Evolutionary conservation across 2,329 filamentous ascomycete species (phyloP).

Genomic region (Penicillium sp.): DNA sequence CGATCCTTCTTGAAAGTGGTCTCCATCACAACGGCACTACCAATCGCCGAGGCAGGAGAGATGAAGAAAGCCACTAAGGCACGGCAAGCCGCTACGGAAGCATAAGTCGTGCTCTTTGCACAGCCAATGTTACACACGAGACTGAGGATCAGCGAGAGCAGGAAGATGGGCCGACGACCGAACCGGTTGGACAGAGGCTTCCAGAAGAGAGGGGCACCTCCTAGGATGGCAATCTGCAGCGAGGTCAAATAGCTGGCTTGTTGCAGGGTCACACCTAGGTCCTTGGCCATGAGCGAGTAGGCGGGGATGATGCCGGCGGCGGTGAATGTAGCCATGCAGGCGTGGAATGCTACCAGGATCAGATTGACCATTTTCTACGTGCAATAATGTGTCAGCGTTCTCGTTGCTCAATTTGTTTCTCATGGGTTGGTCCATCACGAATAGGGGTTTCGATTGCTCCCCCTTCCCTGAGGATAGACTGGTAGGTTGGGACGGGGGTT

Average conservation of each 20-base stretch:
- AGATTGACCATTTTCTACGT: conserved; percentile 57
- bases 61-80: conserved; percentile 61
- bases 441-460: background rate
- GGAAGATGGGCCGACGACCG: conserved; percentile 58
- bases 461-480: background rate
- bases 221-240: conserved; percentile 57
- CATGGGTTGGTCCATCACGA: background rate
- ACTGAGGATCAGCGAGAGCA: conserved; percentile 54
- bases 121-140: conserved; percentile 58
- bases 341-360: conserved; percentile 59
- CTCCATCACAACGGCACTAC: conserved; percentile 60
- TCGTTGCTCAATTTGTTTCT: background rate
- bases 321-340: conserved; percentile 61
- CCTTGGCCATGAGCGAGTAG: conserved; percentile 55
- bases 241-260: conserved; percentile 58
- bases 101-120: conserved; percentile 54
- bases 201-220: conserved; percentile 59
- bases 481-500: background rate
- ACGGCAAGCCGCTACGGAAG: conserved; percentile 53
- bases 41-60: conserved; percentile 56
- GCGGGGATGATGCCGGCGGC: conserved; percentile 60
- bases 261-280: conserved; percentile 53
- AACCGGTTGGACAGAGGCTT: conserved; percentile 57
- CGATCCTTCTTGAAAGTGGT: conserved; percentile 60
- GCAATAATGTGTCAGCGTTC: conserved; percentile 7